Evolutionary conservation across 2,329 filamentous ascomycete species (phyloP), one percentile per base, ranked within the genome.

Genomic region (Colletotrichum phormii): DNA sequence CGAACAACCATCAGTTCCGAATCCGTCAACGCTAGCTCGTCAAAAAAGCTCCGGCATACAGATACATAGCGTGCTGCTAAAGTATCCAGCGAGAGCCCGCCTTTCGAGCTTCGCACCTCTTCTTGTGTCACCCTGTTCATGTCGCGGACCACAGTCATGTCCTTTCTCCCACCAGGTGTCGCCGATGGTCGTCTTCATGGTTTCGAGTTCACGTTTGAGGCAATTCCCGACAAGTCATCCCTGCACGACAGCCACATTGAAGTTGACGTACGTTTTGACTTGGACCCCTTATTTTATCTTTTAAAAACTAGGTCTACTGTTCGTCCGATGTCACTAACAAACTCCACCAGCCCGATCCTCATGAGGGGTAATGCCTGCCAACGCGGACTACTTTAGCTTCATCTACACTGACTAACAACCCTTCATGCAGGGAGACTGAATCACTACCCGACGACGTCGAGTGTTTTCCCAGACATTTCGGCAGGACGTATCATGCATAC

Each of bases 401-500:
- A 37, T 26, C 15, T 29, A 18, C 51, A 57, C 15, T 12, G 24
- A 54, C 62, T 67, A 61, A 71, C 42, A 15, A 9, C 42, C 2
- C 2, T 64, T 12, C 18, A 2, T 11, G 24, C 15, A 76, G 75
- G 61, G 77, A 74, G 55, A 84, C 82, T 1, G 78, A 81, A 53
- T 84, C 84, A 15, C 75, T 85, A 54, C 80, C 83, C 11, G 83
- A 85, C 42, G 85, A 83, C 73, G 80, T 85, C n/a, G 78, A 79
- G 70, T 78, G 81, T 67, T 85, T 83, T 22, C 84, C 84, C 1
- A 80, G 82, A 64, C 81, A 84, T 72, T 85, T 85, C 72, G 85
- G 85, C 12, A 81, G 85, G 35, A 87, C 84, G 2, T 87, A 86
- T 77, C 85, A 86, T 75, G 84, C 85, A 3, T 87, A 86, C 71